Base-by-base conservation (phyloP, 495 filamentous ascomycete genomes). In the Stereocaulon alpinum region DNA sequence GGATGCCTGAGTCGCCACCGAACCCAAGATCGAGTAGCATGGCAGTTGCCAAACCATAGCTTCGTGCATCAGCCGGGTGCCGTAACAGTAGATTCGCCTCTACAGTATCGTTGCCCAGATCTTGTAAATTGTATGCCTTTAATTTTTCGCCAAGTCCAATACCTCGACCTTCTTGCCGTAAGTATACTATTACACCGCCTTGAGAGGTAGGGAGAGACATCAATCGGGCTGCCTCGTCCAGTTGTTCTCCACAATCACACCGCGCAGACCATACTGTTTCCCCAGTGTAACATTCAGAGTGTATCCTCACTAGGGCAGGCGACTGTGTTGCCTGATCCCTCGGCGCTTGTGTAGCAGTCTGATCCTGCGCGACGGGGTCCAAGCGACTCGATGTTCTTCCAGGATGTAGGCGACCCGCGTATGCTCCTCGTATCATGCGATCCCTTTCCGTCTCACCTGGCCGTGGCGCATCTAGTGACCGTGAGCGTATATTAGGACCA, bases 201-300 rank as follows among this genome's bases (percentile, higher is more conserved):
- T 80, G 76, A 2, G 80, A 82, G 40, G 73, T 70, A 4, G 81
- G 80, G n/a, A 95, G 73, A 6, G 89, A 88, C 93, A 99, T 97
- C 9, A 97, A 73, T 17, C 93, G 78, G 2, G 92, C 93, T 3
- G 94, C 93, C 73, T 99, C 93, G 67, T 99, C 93, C 2, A 99
- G 76, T 70, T 99, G 93, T 71, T 97, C 94, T 30, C 93, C 93
- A 69, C 93, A 99, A 71, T 99, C 93, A 71, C 93, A 99, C 6
- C 93, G 83, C 27, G 94, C 92, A 1, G 89, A 95, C 93, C 93
- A 97, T 0, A 92, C 92, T 0, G 92, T 97, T 75, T 99, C 93
- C 15, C 93, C 93, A 0, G 93, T 99, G 71, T 99, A 99, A 76
- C 93, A 99, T 70, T 99, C 93, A 9, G 88, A 93, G 70, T 99